Conservation (phyloP, 2,329 filamentous ascomycete species). For the Tolypocladium ophioglossoides region DNA sequence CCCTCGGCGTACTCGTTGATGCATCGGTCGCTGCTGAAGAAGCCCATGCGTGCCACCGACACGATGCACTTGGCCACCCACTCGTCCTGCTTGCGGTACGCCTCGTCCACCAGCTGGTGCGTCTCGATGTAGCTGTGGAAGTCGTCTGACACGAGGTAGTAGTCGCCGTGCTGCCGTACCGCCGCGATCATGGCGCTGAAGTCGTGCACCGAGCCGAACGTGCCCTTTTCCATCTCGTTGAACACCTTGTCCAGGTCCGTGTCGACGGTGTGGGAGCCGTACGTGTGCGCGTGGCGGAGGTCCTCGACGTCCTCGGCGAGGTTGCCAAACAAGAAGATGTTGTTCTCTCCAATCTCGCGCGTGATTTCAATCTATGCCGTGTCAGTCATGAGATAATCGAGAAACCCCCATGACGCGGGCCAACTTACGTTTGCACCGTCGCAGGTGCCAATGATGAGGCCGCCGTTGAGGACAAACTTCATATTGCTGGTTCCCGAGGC, state of each 20-base stretch:
- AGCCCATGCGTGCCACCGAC: conserved; percentile 87
- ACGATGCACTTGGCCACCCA: conserved; percentile 88
- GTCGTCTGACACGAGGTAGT: conserved; percentile 95
- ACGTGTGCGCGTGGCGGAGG: conserved; percentile 80
- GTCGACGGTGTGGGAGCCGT: conserved; percentile 70
- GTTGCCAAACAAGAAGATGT: conserved; percentile 98
- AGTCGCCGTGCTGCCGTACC: conserved; percentile 88
- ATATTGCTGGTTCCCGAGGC: conserved; percentile 90
- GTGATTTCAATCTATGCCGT: conserved; percentile 74
- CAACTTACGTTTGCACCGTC: conserved; percentile 85
- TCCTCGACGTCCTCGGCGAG: conserved; percentile 95
- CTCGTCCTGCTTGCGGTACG: conserved; percentile 83
- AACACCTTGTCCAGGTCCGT: conserved; percentile 72
- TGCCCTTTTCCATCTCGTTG: conserved; percentile 65
- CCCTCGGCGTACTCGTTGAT: conserved; percentile 95
- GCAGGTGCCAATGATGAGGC: conserved; percentile 93
- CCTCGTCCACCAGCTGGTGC: conserved; percentile 80
- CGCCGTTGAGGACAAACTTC: conserved; percentile 98
- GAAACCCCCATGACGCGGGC: background rate
- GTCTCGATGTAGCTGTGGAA: conserved; percentile 93
- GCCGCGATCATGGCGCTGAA: conserved; percentile 78
- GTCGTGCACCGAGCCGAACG: conserved; percentile 67
- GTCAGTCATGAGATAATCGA: background rate
- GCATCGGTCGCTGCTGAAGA: conserved; percentile 91
- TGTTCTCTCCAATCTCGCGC: conserved; percentile 88